These are phyloP conservation scores for Pharus latifolius DNA, from an alignment of 176 grass and related monocot genomes.

Conservation along the genomic window DNA sequence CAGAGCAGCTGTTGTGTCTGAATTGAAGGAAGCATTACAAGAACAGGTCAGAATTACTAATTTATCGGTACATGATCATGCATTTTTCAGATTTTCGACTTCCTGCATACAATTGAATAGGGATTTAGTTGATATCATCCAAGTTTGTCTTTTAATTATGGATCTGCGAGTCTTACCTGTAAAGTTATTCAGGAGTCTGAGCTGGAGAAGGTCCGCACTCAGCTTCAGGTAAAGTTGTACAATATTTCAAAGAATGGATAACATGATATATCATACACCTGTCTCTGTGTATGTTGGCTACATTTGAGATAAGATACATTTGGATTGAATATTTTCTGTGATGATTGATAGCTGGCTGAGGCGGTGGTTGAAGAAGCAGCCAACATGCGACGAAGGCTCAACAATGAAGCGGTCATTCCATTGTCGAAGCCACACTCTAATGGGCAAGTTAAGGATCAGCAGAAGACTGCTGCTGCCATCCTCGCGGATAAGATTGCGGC, in stretches of 20 bases:
- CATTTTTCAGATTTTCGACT: neutral
- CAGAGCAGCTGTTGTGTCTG: constrained; percentile 53
- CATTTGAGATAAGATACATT: too few species aligned
- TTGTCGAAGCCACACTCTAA: constrained; percentile 32
- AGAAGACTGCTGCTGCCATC: constrained; percentile 70
- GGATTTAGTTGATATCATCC: neutral
- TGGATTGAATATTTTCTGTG: too few species aligned
- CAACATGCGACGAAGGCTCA: constrained; percentile 72
- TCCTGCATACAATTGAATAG: neutral
- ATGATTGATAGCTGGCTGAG: constrained; percentile 46
- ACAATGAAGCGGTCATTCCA: constrained; percentile 56
- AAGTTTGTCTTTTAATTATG: constrained; percentile 10
- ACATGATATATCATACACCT: too few species aligned
- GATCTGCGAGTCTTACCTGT: constrained; percentile 15
- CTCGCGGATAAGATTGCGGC: constrained; percentile 72
- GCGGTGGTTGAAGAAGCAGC: constrained; percentile 56
- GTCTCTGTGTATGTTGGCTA: too few species aligned
- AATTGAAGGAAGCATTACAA: constrained; percentile 75
- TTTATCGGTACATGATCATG: neutral
- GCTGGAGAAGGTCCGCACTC: constrained; percentile 73
- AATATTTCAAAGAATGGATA: neutral
- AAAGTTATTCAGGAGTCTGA: constrained; percentile 76
- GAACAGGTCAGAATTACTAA: constrained; percentile 61
- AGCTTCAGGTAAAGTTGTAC: constrained; percentile 50
- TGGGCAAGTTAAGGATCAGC: constrained; percentile 29